Conservation (phyloP, 306 rosid genomes). For the Pyrus pyrifolia region DNA sequence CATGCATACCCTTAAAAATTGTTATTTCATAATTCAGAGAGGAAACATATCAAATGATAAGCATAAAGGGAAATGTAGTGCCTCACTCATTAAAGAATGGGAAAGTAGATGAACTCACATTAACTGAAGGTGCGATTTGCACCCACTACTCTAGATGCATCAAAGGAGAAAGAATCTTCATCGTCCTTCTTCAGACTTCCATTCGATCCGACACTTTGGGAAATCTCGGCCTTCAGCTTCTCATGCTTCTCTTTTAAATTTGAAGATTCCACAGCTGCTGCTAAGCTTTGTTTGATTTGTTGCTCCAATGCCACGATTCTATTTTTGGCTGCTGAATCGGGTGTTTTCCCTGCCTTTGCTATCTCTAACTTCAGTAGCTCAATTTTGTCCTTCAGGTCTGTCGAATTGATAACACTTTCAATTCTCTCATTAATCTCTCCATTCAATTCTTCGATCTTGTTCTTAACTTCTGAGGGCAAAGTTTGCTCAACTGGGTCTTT, state of each 20-base stretch:
- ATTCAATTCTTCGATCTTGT: constrained; percentile 45
- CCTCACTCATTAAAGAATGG: background rate
- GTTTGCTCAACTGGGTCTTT: constrained; percentile 20
- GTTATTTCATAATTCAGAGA: background rate
- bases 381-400: constrained; percentile 58
- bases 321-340: constrained; percentile 45
- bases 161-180: constrained; percentile 21
- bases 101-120: constrained; percentile 42
- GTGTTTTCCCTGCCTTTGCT: constrained; percentile 55
- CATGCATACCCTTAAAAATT: background rate
- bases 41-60: background rate
- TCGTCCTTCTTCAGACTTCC: constrained; percentile 29
- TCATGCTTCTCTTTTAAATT: constrained; percentile 60
- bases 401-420: constrained; percentile 34
- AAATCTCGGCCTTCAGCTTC: constrained; percentile 43
- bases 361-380: constrained; percentile 60
- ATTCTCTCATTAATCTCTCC: constrained; percentile 44
- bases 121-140: constrained; percentile 37
- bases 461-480: constrained; percentile 27
- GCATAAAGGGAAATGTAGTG: background rate
- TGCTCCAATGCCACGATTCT: constrained; percentile 60
- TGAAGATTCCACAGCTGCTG: constrained; percentile 50
- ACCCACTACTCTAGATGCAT: constrained; percentile 33
- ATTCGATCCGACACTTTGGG: constrained; percentile 28
- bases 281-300: constrained; percentile 55